Conservation (phyloP, 768 basidiomycete species). For the Agaricus bisporus region DNA sequence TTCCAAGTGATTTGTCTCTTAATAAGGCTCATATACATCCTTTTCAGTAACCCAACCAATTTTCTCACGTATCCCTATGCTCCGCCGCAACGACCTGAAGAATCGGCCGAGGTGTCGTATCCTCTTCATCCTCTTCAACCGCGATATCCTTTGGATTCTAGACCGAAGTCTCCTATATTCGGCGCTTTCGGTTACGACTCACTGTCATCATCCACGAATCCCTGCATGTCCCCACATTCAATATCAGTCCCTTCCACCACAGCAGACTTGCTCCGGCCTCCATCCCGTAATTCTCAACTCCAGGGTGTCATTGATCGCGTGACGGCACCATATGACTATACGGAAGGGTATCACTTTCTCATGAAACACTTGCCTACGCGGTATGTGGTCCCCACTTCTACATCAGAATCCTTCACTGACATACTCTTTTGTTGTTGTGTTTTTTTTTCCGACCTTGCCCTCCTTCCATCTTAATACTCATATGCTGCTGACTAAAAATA, state of each 20-base stretch:
- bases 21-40: conserved; percentile 25
- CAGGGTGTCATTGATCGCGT: conserved; percentile 63
- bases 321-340: conserved; percentile 85
- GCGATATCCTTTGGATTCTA: conserved; percentile 44
- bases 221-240: conserved; percentile 33
- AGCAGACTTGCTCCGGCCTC: conserved; percentile 24
- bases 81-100: conserved; percentile 28
- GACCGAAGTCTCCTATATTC: conserved; percentile 34
- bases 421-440: not conserved
- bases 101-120: conserved; percentile 34
- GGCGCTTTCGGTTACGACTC: conserved; percentile 23
- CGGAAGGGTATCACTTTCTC: conserved; percentile 92
- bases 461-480: conserved; percentile 23
- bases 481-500: conserved; percentile 27
- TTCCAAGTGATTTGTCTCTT: conserved; percentile 28
- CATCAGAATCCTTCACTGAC: not conserved
- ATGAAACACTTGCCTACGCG: conserved; percentile 88
- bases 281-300: conserved; percentile 31
- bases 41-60: conserved; percentile 30
- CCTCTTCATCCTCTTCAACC: conserved; percentile 42
- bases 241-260: conserved; percentile 33
- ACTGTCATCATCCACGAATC: conserved; percentile 33
- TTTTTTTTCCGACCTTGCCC: conserved; percentile 19
- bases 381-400: conserved; percentile 41
- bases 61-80: conserved; percentile 45